Conservation (phyloP, 805 yeast genomes). For the Torulaspora quercuum region DNA sequence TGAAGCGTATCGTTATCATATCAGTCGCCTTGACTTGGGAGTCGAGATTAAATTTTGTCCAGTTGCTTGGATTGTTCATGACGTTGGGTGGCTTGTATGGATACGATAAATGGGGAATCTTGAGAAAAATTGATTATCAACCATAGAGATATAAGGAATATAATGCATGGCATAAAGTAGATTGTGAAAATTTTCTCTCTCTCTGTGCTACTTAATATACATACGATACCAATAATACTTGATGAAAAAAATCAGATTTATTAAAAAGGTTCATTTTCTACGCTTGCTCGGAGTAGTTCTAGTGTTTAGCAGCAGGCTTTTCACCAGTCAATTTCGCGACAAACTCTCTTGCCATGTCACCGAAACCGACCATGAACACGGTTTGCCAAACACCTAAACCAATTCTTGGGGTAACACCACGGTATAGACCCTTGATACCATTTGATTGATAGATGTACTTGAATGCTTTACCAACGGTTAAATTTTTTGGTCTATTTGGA, state of each 20-base stretch:
- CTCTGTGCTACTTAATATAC: slow-evolving; percentile 4
- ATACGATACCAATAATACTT: slow-evolving; percentile 8
- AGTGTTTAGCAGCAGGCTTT: slow-evolving; percentile 43
- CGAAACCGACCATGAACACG: slow-evolving; percentile 96
- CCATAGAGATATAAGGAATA: no score
- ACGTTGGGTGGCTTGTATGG: slow-evolving; percentile 63
- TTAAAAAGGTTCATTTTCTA: background rate
- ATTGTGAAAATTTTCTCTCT: slow-evolving; percentile 2
- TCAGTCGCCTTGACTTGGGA: slow-evolving; percentile 64
- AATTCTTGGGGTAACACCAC: slow-evolving; percentile 96
- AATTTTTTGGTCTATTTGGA: slow-evolving; percentile 92
- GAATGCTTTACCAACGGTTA: slow-evolving; percentile 71
- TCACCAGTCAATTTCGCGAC: slow-evolving; percentile 63
- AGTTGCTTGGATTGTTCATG: slow-evolving; percentile 51
- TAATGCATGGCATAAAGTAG: no score
- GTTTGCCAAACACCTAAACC: slow-evolving; percentile 98
- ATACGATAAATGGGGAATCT: slow-evolving; percentile 65
- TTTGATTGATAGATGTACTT: slow-evolving; percentile 77
- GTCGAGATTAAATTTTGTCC: slow-evolving; percentile 42
- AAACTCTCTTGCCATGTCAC: slow-evolving; percentile 82
- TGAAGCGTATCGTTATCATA: slow-evolving; percentile 70
- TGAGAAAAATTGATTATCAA: slow-evolving; percentile 20
- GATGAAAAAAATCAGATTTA: background rate
- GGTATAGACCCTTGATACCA: slow-evolving; percentile 86
- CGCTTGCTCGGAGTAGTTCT: no score